phyloP scores from a whole-genome alignment of 495 filamentous ascomycete species.

The Bathelium albidoporum region DNA sequence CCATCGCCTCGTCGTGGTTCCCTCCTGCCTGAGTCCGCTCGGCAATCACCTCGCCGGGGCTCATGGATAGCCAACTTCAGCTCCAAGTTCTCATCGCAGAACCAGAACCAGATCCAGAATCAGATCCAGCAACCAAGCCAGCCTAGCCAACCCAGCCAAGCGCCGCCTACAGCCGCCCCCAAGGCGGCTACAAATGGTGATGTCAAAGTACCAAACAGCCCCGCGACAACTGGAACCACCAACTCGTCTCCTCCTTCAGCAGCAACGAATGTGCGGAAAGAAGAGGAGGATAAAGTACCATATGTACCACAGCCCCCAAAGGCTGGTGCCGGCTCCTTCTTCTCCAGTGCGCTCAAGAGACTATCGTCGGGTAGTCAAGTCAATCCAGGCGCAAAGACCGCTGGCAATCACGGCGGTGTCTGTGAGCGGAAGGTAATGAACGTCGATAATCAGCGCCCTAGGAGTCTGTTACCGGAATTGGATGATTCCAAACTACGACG shows the following conservation, averaged over 20 bases:
- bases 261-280: constrained; percentile 14
- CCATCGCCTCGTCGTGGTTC: constrained; percentile 47
- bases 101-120: constrained; percentile 4
- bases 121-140: no score
- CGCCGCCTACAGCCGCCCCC: constrained; percentile 18
- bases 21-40: neutral
- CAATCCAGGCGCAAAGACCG: constrained; percentile 30
- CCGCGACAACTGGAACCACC: constrained; percentile 14
- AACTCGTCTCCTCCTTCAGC: constrained; percentile 6
- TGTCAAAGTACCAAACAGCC: constrained; percentile 8
- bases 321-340: constrained; percentile 56
- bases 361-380: constrained; percentile 50
- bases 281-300: constrained; percentile 43
- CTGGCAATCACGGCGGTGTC: constrained; percentile 37
- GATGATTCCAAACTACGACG: constrained; percentile 70
- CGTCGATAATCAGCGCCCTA: constrained; percentile 64
- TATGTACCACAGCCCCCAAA: constrained; percentile 60
- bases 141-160: neutral
- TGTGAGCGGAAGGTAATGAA: constrained; percentile 79
- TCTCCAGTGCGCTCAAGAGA: constrained; percentile 71
- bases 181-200: constrained; percentile 14
- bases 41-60: constrained; percentile 45
- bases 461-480: constrained; percentile 69
- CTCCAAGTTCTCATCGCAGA: constrained; percentile 69
- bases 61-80: constrained; percentile 91